These are phyloP conservation scores for Camelina neglecta DNA, from an alignment of 345 rosid genomes.

Conservation along the genomic window DNA sequence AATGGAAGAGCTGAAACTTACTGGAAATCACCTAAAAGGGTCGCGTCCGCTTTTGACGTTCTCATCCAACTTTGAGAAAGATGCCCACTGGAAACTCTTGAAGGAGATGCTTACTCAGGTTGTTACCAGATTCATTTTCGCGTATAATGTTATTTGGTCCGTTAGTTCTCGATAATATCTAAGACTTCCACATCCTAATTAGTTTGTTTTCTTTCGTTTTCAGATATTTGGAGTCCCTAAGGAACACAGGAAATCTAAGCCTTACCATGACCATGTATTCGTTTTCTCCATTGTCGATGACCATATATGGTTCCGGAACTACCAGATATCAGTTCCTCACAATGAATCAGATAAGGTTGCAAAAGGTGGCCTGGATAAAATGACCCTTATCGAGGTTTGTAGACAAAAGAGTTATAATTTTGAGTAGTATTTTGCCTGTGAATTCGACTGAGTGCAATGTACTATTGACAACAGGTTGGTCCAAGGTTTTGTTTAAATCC, in stretches of 20 bases:
- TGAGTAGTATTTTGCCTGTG: neutral
- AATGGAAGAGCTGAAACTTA: constrained; percentile 95
- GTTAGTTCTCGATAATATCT: neutral
- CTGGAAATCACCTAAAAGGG: constrained; percentile 92
- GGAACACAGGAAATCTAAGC: constrained; percentile 90
- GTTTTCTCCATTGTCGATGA: constrained; percentile 93
- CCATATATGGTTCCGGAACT: constrained; percentile 98
- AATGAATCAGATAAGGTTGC: constrained; percentile 84
- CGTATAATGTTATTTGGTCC: neutral
- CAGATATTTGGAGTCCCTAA: constrained; percentile 94
- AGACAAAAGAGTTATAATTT: constrained; percentile 4
- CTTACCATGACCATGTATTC: constrained; percentile 94
- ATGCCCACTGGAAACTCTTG: constrained; percentile 89
- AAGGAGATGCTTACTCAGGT: constrained; percentile 93
- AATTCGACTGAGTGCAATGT: constrained; percentile 1
- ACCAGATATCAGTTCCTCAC: constrained; percentile 96
- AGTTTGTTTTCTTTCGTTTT: neutral
- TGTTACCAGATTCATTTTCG: constrained; percentile 8
- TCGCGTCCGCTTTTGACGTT: constrained; percentile 90
- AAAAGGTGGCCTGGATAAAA: constrained; percentile 88
- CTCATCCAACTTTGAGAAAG: constrained; percentile 81
- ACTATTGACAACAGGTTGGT: constrained; percentile 64
- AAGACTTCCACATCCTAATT: neutral
- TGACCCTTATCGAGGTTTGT: constrained; percentile 95
- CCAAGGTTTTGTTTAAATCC: constrained; percentile 97